These are phyloP conservation scores for Artemisia annua DNA, from an alignment of 129 eudicot species.

Conservation along the genomic window DNA sequence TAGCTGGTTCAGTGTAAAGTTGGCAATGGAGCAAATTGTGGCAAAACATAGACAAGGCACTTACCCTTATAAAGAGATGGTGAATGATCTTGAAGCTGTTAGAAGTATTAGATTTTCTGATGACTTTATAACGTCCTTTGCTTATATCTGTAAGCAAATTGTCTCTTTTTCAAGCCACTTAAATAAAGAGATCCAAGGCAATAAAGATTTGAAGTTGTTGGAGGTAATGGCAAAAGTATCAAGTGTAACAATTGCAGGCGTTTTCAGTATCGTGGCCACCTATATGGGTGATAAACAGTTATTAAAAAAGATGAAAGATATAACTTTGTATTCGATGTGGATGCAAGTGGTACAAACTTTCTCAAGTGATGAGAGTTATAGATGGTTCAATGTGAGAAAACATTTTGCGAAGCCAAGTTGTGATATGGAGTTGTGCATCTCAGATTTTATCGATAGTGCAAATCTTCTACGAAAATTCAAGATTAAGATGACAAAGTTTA, in stretches of 20 bases:
- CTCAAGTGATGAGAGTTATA: not conserved
- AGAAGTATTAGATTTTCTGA: not conserved
- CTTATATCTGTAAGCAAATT: not conserved
- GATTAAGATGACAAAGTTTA: too few relatives aligned
- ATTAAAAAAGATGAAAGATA: not conserved
- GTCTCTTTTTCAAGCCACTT: constrained; percentile 10
- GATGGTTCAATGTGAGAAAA: too few relatives aligned
- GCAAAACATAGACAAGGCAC: not conserved
- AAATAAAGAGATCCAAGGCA: not conserved
- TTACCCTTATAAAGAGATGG: constrained; percentile 17
- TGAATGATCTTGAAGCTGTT: constrained; percentile 28
- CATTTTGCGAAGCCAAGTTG: not conserved
- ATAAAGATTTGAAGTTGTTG: not conserved
- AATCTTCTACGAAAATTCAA: not conserved
- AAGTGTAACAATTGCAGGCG: not conserved
- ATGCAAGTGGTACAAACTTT: not conserved
- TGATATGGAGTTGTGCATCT: not conserved
- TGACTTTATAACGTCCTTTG: constrained; percentile 9
- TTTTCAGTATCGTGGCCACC: not conserved
- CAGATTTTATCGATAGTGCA: too few relatives aligned
- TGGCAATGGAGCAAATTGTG: constrained; percentile 18
- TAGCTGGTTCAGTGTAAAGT: constrained; percentile 14
- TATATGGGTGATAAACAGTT: not conserved
- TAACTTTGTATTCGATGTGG: not conserved
- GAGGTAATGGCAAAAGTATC: constrained; percentile 6